Evolutionary conservation across 169 alveolate species (phyloP).

Genomic region (Eimeria tenella): DNA sequence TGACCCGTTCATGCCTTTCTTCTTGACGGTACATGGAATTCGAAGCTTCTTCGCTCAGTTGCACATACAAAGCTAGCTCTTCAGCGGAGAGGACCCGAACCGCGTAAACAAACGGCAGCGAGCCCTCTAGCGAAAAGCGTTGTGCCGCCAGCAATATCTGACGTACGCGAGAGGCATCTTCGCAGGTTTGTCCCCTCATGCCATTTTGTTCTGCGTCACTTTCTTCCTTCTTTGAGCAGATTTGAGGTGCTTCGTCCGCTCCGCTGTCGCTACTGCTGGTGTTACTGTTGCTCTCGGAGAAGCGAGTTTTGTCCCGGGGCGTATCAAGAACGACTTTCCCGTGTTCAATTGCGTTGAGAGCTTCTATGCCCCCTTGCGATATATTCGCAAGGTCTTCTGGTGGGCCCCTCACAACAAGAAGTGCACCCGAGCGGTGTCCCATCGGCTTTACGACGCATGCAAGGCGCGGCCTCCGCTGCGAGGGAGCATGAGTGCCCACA

Average conservation of each 20-base stretch:
- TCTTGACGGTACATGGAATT: slow-evolving; percentile 55
- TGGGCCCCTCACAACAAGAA: slow-evolving; percentile 53
- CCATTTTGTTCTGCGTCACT: not conserved
- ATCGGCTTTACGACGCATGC: slow-evolving; percentile 61
- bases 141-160: slow-evolving; percentile 63
- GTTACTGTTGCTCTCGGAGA: slow-evolving; percentile 23
- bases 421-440: slow-evolving; percentile 70
- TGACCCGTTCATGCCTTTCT: slow-evolving; percentile 43
- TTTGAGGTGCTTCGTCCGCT: not conserved
- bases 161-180: slow-evolving; percentile 12
- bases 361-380: slow-evolving; percentile 29
- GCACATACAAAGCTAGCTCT: slow-evolving; percentile 49
- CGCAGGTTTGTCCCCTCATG: not conserved
- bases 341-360: slow-evolving; percentile 11
- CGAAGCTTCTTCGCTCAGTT: slow-evolving; percentile 61
- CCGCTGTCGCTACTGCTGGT: slow-evolving; percentile 7
- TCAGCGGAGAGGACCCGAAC: slow-evolving; percentile 61
- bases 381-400: slow-evolving; percentile 53
- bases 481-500: slow-evolving; percentile 51
- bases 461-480: slow-evolving; percentile 69
- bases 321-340: not conserved
- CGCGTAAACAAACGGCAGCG: slow-evolving; percentile 27
- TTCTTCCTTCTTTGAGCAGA: not conserved
- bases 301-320: not conserved
- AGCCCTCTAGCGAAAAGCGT: slow-evolving; percentile 55